Evolutionary conservation across 306 rosid species (phyloP), one percentile per base, ranked within the genome.

Genomic region (Trifolium dubium): DNA sequence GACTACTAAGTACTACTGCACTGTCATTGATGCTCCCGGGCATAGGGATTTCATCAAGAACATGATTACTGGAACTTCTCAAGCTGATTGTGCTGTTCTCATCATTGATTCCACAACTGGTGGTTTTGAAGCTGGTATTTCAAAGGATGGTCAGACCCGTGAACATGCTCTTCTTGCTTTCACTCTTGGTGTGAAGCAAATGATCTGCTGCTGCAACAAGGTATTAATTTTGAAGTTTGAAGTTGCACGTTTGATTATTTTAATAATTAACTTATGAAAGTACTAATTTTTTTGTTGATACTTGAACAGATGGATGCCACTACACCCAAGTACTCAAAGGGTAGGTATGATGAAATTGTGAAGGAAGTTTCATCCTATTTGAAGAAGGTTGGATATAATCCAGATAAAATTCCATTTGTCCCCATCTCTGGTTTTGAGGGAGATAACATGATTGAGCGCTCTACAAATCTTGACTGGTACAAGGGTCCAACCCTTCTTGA

Each of bases 401-500:
- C 53, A 4, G 53, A 47, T 0, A 47, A 47, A 13, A 14, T 47
- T 12, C 53, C 53, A 13, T 47, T 47, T 47, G 53, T 47, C 13
- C 53, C 53, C 17, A 47, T 47, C 18, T 47, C 53, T 14, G 53
- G 53, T 47, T 47, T 47, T 47, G 63, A 56, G 63, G 63, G 63
- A 10, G 63, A 56, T 5, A 56, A 56, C 63, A 56, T 56, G 63
- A 56, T 28, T 56, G 63, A 56, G 34, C 30, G 35, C 34, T 56
- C 63, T 10, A 56, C 63, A 3, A 56, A 56, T 10, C 63, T 56
- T 23, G 63, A 56, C 15, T 56, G 63, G 63, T 56, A 56, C 63
- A 56, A 56, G 15, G 63, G 63, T 10, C 63, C 62, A 19, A 55
- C 62, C 62, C 62, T 55, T 55, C 62, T 55, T 55, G 62, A 44